A percentile compares a stretch with the other conserved stretches of the same genome.
Conservation (phyloP, 1,284 basidiomycete species). For the Trametes polyzona region DNA sequence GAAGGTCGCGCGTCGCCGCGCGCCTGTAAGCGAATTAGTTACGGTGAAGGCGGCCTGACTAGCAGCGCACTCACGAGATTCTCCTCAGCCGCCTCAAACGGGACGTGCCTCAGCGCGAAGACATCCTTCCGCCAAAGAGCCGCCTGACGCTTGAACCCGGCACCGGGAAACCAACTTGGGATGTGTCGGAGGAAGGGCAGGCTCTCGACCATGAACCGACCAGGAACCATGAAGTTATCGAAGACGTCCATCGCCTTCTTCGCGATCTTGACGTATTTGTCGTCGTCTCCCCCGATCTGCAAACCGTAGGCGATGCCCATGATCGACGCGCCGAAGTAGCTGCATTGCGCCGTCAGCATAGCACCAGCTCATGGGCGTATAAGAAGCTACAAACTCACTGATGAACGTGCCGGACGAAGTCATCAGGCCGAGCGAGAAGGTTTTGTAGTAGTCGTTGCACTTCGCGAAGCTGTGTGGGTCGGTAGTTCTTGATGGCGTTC, state of each 20-base stretch:
- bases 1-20: too few relatives aligned
- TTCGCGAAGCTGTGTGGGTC: not conserved
- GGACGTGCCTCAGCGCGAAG: conserved; percentile 12
- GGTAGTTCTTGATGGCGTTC: conserved; percentile 5
- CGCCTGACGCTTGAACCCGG: conserved; percentile 46
- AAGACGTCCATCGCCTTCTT: conserved; percentile 5
- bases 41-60: too few relatives aligned
- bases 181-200: conserved; percentile 35
- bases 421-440: not conserved
- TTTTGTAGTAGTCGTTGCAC: not conserved
- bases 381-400: not conserved
- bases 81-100: conserved; percentile 11
- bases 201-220: conserved; percentile 9
- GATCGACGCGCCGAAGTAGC: conserved; percentile 14
- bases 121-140: conserved; percentile 33
- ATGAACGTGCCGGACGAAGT: not conserved
- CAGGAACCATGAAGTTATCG: conserved; percentile 9
- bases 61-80: not conserved
- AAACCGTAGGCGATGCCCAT: conserved; percentile 11
- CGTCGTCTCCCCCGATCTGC: conserved; percentile 4
- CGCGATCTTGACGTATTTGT: conserved; percentile 4
- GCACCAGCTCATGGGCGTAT: not conserved
- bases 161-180: conserved; percentile 47
- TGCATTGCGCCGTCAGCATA: not conserved
- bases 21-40: too few relatives aligned